phyloP scores from a whole-genome alignment of 257 asterid species.

The Salvia hispanica region DNA sequence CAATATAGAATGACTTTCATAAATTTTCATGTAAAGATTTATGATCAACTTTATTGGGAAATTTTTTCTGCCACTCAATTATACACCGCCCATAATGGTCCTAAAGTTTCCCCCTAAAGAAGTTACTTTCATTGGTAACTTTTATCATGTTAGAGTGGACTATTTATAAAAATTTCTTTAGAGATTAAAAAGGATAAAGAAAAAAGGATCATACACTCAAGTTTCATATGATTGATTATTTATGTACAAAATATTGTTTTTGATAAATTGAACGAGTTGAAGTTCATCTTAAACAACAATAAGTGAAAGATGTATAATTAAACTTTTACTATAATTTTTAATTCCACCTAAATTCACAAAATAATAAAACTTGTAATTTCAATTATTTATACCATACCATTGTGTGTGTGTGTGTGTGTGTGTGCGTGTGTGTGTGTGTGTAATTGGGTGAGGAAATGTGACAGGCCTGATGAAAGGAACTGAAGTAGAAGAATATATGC shows the following conservation, averaged over 20 bases:
- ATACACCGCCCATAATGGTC: conserved; percentile 33
- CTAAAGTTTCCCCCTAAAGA: conserved; percentile 17
- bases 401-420: background rate
- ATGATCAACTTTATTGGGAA: conserved; percentile 10
- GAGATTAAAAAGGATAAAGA: background rate
- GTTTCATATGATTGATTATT: background rate
- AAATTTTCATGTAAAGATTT: background rate
- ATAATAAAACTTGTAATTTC: background rate
- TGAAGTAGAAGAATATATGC: conserved; percentile 57
- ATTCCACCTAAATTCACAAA: background rate
- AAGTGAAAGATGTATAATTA: too few relatives aligned
- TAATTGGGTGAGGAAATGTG: conserved; percentile 3
- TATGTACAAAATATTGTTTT: too few relatives aligned
- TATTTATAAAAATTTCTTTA: background rate
- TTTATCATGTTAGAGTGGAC: background rate
- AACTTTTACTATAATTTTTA: too few relatives aligned
- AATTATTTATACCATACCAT: background rate
- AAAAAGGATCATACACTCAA: too few relatives aligned
- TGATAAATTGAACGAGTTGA: too few relatives aligned
- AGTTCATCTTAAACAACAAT: too few relatives aligned
- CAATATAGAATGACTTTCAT: background rate
- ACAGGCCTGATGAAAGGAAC: conserved; percentile 41
- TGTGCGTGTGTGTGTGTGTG: conserved; percentile 3
- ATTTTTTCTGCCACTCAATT: conserved; percentile 14
- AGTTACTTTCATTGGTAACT: conserved; percentile 17